phyloP scores from a whole-genome alignment of 2,329 filamentous ascomycete genomes.

The Aspergillus nomiae region DNA sequence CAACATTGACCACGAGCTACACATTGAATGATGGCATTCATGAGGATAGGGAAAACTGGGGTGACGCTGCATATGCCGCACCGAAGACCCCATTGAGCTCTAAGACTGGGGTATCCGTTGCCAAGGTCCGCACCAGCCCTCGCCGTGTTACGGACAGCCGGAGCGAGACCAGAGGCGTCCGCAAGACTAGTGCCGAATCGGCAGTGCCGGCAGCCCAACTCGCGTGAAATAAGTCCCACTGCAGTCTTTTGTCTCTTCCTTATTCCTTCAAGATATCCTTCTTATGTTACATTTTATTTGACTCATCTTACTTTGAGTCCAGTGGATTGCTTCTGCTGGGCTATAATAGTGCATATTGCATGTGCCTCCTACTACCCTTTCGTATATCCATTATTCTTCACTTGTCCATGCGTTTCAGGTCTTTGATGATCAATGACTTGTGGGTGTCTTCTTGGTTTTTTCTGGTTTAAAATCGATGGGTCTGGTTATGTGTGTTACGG shows the following conservation, averaged over 20 bases:
- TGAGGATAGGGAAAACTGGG: slow-evolving; percentile 71
- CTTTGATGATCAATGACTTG: slow-evolving; percentile 12
- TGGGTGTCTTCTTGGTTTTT: slow-evolving; percentile 21
- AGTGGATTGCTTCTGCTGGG: slow-evolving; percentile 13
- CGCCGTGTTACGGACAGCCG: slow-evolving; percentile 41
- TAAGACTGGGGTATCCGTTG: slow-evolving; percentile 58
- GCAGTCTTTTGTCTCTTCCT: slow-evolving; percentile 9
- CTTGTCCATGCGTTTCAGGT: slow-evolving; percentile 22
- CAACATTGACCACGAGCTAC: slow-evolving; percentile 70
- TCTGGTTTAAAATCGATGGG: slow-evolving; percentile 25
- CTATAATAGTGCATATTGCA: slow-evolving; percentile 20
- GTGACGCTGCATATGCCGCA: slow-evolving; percentile 31
- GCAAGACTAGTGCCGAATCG: slow-evolving; percentile 51
- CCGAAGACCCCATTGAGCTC: slow-evolving; percentile 58
- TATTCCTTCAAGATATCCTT: slow-evolving; percentile 22
- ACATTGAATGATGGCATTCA: slow-evolving; percentile 62
- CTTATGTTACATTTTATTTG: slow-evolving; percentile 14
- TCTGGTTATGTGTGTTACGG: slow-evolving; percentile 28
- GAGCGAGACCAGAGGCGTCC: slow-evolving; percentile 43
- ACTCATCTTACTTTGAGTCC: slow-evolving; percentile 9
- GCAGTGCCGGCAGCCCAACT: slow-evolving; percentile 42
- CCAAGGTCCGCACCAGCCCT: slow-evolving; percentile 65
- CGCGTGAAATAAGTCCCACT: slow-evolving; percentile 29
- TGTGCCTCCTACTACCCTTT: slow-evolving; percentile 23
- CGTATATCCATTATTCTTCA: slow-evolving; percentile 10